Base-by-base conservation (phyloP, 2,329 filamentous ascomycete genomes). In the Shiraia bambusicola region DNA sequence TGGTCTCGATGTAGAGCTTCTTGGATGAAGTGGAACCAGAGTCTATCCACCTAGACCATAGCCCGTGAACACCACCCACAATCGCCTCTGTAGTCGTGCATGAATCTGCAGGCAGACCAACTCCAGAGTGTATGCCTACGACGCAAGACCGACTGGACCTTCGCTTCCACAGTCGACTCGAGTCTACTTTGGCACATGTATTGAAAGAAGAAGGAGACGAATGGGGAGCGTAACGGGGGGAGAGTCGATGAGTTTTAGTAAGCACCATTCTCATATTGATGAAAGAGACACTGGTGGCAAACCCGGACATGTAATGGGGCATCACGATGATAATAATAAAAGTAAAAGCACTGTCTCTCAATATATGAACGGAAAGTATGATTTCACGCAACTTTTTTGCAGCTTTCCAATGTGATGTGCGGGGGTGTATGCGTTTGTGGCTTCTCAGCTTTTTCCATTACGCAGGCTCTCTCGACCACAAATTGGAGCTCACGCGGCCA, bases 1-100 rank as follows among this genome's bases (percentile, higher is more conserved):
- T 70, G 93, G 93, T n/a, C 78, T 98, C 65, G 93, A 98, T 73
- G 93, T 98, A 36, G 93, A 96, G 53, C 69, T 84, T 57, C 75
- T 85, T 50, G 79, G 79, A 55, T 83, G 72, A 75, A 46, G 25
- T n/a, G 9, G n/a, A 14, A 16, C 5, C 12, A 40, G 4, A 10
- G 30, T 14, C 19, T 30, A 28, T 27, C 15, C 22, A 22, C 13
- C 31, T 47, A 32, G 37, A 36, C 22, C 28, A 35, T 17, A 25
- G 14, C 19, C 19, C 24, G 30, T 17, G 17, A 29, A 41, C 31
- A 16, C 33, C 24, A 32, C 34, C n/a, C 22, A 26, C 33, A 12
- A 33, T 19, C 15, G 22, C 19, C 8, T 22, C 19, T 8, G 8
- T 22, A 22, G 19, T 8, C 19, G 8, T 22, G 19, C 4, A 8